phyloP scores from a whole-genome alignment of 139 green algal species.

The Trebouxia sp. region DNA sequence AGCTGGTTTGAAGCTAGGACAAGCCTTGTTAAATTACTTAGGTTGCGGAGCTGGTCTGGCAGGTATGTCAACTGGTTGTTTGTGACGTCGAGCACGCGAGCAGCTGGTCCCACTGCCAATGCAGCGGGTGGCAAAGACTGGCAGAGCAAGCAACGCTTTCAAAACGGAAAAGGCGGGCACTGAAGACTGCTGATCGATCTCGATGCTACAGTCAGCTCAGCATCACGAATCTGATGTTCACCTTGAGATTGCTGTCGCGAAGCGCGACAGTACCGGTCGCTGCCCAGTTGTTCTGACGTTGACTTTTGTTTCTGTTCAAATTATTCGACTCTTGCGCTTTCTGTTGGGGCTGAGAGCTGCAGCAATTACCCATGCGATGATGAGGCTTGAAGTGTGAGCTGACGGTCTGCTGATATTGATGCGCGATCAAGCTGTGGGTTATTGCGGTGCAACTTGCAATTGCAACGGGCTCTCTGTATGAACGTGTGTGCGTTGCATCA shows the following conservation, averaged over 20 bases:
- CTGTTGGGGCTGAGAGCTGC: not conserved
- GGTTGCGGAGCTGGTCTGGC: not conserved
- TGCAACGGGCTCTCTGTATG: too few relatives aligned
- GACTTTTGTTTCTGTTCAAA: not conserved
- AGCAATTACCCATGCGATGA: not conserved
- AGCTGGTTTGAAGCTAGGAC: not conserved
- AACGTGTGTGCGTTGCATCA: too few relatives aligned
- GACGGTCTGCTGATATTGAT: not conserved
- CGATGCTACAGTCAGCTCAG: too few relatives aligned
- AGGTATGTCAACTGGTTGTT: not conserved
- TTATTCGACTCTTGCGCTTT: not conserved
- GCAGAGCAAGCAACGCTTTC: not conserved
- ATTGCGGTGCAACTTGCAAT: not conserved
- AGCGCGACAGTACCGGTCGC: not conserved
- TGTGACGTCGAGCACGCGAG: not conserved
- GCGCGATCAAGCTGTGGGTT: too few relatives aligned
- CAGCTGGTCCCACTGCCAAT: not conserved
- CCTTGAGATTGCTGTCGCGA: conserved; percentile 26
- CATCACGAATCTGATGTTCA: too few relatives aligned
- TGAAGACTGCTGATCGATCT: too few relatives aligned
- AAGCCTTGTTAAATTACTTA: not conserved
- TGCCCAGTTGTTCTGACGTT: conserved; percentile 1
- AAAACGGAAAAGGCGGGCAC: too few relatives aligned
- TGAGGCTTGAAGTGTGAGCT: too few relatives aligned
- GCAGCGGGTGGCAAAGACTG: not conserved